Base-by-base conservation (phyloP, 2,329 filamentous ascomycete species). In the Ophiostoma angusticollis region DNA sequence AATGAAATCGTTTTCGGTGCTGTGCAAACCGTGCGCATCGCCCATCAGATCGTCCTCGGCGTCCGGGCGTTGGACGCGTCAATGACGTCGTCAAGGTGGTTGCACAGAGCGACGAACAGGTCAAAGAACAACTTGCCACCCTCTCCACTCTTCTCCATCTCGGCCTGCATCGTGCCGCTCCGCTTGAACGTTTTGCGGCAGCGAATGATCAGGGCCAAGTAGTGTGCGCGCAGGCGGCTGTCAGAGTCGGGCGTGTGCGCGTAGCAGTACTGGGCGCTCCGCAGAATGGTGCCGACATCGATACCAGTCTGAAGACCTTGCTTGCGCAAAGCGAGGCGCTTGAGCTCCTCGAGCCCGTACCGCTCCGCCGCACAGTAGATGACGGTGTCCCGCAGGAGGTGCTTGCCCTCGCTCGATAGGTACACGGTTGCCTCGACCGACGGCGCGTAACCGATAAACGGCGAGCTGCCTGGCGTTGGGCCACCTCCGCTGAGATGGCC, bases 81-180 rank as follows among this genome's bases (percentile, higher is more conserved):
- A 64, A 84, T 80, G 64, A 95, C 78, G 63, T 95, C 87, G 73
- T 95, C 87, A 57, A 95, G 81, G 68, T 94, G 87, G 67, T 94
- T 95, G 72, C 85, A 93, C 80, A 95, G 84, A 55, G 87, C 87
- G 58, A 95, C 87, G 62, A 95, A 96, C 63, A 96, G 70, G 72
- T 95, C 87, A 67, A 96, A 96, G 73, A 91, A 95, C 66, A 95
- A 72, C 72, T 87, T 87, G 65, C 76, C 72, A 55, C 72, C 55
- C 49, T 54, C 54, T 51, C 67, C 86, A 60, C 87, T 86, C 62
- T 78, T 78, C 70, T 94, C 84, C 87, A 96, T 95, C 70, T 95
- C 87, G 68, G 83, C 80, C 74, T 95, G 87, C 86, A 95, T 93
- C 63, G 87, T 95, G 64, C 87, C 87, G 68, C 86, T 94, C 65